Evolutionary conservation across 73 alveolate species (phyloP).

Genomic region (Paramecium tetraurelia): DNA sequence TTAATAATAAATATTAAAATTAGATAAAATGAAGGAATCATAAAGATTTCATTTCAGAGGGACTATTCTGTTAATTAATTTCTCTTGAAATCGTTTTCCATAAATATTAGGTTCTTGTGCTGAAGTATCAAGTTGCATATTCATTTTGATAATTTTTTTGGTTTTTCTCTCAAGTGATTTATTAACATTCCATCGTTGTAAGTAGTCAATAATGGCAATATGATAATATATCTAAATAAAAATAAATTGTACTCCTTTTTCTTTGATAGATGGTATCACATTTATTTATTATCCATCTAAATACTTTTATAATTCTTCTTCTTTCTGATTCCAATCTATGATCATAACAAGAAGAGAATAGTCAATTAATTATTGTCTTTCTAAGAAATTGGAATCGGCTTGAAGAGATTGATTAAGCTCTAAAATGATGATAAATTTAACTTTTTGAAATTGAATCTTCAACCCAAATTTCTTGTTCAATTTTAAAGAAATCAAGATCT

Average conservation of each 20-base stretch:
- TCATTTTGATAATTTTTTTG: conserved; percentile 71
- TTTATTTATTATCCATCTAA: not conserved
- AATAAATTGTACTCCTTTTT: conserved; percentile 55
- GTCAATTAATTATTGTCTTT: conserved; percentile 69
- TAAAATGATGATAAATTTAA: conserved; percentile 1
- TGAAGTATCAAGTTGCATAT: conserved; percentile 80
- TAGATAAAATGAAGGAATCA: not conserved
- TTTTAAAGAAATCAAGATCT: conserved; percentile 82
- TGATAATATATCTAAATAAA: conserved; percentile 79
- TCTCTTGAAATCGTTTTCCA: conserved; percentile 49
- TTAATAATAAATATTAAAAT: not conserved
- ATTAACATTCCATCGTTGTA: conserved; percentile 81
- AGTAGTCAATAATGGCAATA: conserved; percentile 88
- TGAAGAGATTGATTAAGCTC: conserved; percentile 10
- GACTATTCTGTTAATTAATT: conserved; percentile 4
- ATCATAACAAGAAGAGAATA: conserved; percentile 70
- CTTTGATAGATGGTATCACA: conserved; percentile 52
- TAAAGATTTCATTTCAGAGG: not conserved
- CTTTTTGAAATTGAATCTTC: not conserved
- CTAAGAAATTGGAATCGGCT: conserved; percentile 64
- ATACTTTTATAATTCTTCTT: not conserved
- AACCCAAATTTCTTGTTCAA: conserved; percentile 60
- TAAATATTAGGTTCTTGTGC: conserved; percentile 72
- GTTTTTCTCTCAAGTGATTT: conserved; percentile 74
- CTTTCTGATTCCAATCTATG: conserved; percentile 41